Evolutionary conservation across 1,139 yeast species (phyloP), one percentile per base, ranked within the genome.

Genomic region (Geotrichum macrosporum): DNA sequence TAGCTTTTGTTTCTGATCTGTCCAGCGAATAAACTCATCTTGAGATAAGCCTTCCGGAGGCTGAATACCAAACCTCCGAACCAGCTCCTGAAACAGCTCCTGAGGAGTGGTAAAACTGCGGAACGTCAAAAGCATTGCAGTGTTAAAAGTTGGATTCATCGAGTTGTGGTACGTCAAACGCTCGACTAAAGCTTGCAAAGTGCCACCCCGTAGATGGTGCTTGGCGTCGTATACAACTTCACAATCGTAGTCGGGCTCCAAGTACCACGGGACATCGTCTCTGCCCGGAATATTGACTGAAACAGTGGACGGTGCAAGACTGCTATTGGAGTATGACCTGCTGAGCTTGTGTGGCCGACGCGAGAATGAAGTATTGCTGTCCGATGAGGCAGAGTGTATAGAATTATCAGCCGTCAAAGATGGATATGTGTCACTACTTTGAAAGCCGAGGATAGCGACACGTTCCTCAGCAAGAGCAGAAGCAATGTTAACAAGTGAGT

Each of bases 31-130:
- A 61, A 85, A 86, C 60, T 88, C 96, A 52, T 84, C 95, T 56
- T 78, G 83, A 47, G 85, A 78, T 52, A 92, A 69, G 0, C 95
- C 96, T 57, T 84, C 95, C 0, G 96, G 96, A 4, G 96, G 94
- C 53, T 78, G 80, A 29, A 80, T 69, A 51, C 81, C 75, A 65
- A 82, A 92, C 45, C 95, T 71, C 31, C 73, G 72, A 30, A 82
- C 77, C 51, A 92, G 69, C 39, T 77, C 65, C 20, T 73, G 75
- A 48, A 88, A 71, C 30, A 92, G 71, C 50, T 81, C 86, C 3
- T 75, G 67, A 1, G 94, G 76, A 1, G 83, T 73, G 68, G 84
- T 77, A 62, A 89, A 84, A 36, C 94, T 81, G 34, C 85, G 73
- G 65, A 86, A 88, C 0, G 94, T 81, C 26, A 82, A 69, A 52